These are phyloP conservation scores for Cladophialophora psammophila DNA, from an alignment of 2,329 filamentous ascomycete species.

Conservation along the genomic window DNA sequence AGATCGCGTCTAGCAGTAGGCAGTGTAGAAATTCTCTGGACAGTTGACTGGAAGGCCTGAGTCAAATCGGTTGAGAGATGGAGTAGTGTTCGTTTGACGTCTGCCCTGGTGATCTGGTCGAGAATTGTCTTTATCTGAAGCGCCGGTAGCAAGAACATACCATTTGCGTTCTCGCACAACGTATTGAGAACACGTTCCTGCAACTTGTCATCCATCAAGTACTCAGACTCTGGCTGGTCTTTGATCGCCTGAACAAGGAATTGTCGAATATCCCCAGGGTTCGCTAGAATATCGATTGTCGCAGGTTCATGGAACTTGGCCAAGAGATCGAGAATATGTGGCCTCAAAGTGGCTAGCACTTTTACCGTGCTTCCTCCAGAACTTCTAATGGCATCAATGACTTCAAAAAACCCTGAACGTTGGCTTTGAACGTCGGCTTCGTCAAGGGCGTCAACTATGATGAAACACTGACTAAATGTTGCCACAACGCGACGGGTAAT, in stretches of 20 bases:
- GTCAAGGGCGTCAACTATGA: slow-evolving; percentile 43
- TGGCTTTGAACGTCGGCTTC: slow-evolving; percentile 40
- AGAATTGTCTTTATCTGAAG: slow-evolving; percentile 45
- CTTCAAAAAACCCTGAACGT: slow-evolving; percentile 34
- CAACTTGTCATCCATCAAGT: slow-evolving; percentile 41
- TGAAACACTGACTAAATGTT: slow-evolving; percentile 36
- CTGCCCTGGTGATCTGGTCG: slow-evolving; percentile 43
- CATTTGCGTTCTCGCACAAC: slow-evolving; percentile 40
- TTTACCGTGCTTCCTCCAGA: slow-evolving; percentile 23
- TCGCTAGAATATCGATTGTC: slow-evolving; percentile 33
- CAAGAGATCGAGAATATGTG: slow-evolving; percentile 30
- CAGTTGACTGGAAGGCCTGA: slow-evolving; percentile 43
- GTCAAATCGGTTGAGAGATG: slow-evolving; percentile 40
- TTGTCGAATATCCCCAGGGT: slow-evolving; percentile 37
- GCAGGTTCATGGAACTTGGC: slow-evolving; percentile 29
- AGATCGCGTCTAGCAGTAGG: slow-evolving; percentile 39
- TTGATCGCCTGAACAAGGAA: slow-evolving; percentile 41
- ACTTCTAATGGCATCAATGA: slow-evolving; percentile 34
- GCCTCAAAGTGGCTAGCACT: slow-evolving; percentile 39
- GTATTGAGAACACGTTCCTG: slow-evolving; percentile 39
- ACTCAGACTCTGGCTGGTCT: slow-evolving; percentile 34
- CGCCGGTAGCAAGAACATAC: slow-evolving; percentile 45
- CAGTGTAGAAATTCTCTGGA: slow-evolving; percentile 41
- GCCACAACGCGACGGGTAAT: slow-evolving; percentile 35
- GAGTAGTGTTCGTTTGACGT: slow-evolving; percentile 42